phyloP scores from a whole-genome alignment of 441 rosid genomes.

The Hura crepitans region DNA sequence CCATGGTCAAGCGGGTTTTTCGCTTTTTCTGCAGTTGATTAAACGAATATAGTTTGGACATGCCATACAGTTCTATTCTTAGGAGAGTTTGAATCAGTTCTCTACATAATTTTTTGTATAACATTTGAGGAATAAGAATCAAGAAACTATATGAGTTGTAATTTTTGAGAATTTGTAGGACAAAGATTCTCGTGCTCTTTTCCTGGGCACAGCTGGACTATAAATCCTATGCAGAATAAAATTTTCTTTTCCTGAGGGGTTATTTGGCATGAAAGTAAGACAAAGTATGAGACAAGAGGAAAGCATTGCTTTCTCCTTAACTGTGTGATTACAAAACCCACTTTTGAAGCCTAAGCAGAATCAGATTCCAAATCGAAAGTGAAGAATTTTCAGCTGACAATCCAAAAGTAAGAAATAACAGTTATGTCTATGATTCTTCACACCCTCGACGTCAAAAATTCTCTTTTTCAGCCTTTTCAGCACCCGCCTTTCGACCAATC shows the following conservation, averaged over 20 bases:
- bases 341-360: conserved; percentile 21
- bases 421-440: conserved; percentile 10
- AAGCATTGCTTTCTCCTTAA: conserved; percentile 13
- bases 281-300: conserved; percentile 5
- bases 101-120: conserved; percentile 13
- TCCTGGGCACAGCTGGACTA: neutral
- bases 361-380: conserved; percentile 33
- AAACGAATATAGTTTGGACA: conserved; percentile 13
- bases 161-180: neutral
- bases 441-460: conserved; percentile 6
- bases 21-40: conserved; percentile 35
- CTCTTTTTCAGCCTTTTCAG: conserved; percentile 6
- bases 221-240: neutral
- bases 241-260: neutral
- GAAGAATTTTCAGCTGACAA: conserved; percentile 13
- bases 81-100: neutral
- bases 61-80: neutral
- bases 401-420: conserved; percentile 22
- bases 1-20: conserved; percentile 50
- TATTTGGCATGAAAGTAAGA: conserved; percentile 19
- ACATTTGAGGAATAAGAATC: conserved; percentile 2
- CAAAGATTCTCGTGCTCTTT: neutral
- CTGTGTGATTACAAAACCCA: conserved; percentile 1
- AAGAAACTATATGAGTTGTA: neutral
- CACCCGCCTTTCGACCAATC: conserved; percentile 23